Base-by-base conservation (phyloP, 805 yeast species). In the Teunomyces cretensis region DNA sequence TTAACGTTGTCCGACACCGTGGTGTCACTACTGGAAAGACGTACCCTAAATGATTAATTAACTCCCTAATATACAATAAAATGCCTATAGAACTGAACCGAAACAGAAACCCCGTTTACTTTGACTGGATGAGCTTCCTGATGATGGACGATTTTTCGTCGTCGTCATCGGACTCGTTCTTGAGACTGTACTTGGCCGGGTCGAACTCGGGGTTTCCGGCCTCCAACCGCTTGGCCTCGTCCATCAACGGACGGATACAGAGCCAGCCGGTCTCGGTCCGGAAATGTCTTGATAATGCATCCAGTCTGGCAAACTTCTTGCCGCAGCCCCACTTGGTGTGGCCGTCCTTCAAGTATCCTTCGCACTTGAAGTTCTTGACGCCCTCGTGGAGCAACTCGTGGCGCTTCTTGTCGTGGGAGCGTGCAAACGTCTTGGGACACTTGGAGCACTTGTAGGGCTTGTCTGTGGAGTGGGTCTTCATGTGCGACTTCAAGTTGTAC, bases 351-450 rank as follows among this genome's bases (percentile, higher is more conserved):
- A 84, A 62, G 15, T 62, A 61, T 0, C 90, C 91, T 45, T 77
- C 76, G 58, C 94, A 86, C 44, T 74, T 78, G 62, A 81, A 86
- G 60, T 77, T 81, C 68, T 83, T 84, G 46, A 77, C 81, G 5
- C 91, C 91, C 15, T 82, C 77, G 56, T 86, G 94, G n/a, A 86
- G 67, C 14, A 78, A 71, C 58, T 86, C 91, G 60, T 86, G 94
- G 40, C 94, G 75, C 54, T 83, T 83, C 44, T 84, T 74, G 61
- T 86, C 94, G 57, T 86, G 92, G 44, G 83, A 81, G 15, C 94
- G 71, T 2, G 92, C 90, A 72, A 86, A 86, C 8, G 82, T 78
- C 58, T 83, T 81, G 14, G 76, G 70, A 60, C 94, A 86, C 44
- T 72, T 70, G 14, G 76, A 63, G 59, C 94, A 86, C 38, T 75